Base-by-base conservation (phyloP, 352 stramenopile species). In the Pythium aphanidermatum region DNA sequence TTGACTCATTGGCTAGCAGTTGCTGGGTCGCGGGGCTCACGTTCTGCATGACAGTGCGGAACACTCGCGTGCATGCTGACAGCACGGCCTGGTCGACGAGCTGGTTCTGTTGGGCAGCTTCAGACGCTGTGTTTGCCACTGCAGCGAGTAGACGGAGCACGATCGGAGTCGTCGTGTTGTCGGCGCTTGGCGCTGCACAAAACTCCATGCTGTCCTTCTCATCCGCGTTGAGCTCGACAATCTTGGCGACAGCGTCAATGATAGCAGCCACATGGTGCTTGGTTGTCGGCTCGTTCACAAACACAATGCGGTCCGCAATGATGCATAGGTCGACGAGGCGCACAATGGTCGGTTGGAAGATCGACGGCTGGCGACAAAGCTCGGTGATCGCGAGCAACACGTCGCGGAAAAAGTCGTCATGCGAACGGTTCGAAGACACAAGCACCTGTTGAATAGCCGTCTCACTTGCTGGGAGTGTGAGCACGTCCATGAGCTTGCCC, bases 151-250 rank as follows among this genome's bases (percentile, higher is more conserved):
- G 46, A 10, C 61, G 67, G 39, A 91, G 78, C n/a, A 85, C 65
- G 35, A 88, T 78, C 26, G 76, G 63, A 19, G 52, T 44, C n/a
- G 51, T 26, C 62, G 62, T 21, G 45, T 33, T 29, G 45, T 26
- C 5, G 51, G 8, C 25, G 14, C 19, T 33, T 26, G 47, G 19
- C 6, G 70, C 58, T 7, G 85, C 73, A 24, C 78, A 91, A 46
- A 90, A 91, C 45, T 90, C 74, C 81, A 93, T 93, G 54, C 68
- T 88, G 37, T 65, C 68, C 24, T 68, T 70, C 29, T 86, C 73
- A 3, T 72, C 67, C 4, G 70, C 70, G 41, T 90, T 91, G 24
- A 85, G 70, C 49, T 86, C 76, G 14, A 93, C 68, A 25, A 89
- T 93, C 58, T 83, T 81, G 16, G 82, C 82, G 20, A 91, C 73